A percentile compares a stretch with the other conserved stretches of the same genome.
These are phyloP conservation scores for Phytophthora tubulina DNA, from an alignment of 352 stramenopile species.

Conservation along the genomic window DNA sequence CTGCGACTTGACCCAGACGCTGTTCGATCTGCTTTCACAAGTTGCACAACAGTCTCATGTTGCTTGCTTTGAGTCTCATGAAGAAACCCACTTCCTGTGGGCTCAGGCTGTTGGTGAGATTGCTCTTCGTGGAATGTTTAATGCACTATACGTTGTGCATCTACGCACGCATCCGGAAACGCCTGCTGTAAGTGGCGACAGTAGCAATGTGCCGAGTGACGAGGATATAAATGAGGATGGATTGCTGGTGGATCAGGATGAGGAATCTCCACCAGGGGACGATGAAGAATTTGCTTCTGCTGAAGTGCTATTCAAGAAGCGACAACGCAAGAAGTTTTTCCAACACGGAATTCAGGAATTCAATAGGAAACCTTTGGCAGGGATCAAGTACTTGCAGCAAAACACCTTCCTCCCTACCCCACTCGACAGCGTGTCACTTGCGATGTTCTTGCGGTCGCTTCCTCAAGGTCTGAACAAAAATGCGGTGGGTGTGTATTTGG, in stretches of 20 bases:
- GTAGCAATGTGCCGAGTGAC: slow-evolving; percentile 35
- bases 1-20: slow-evolving; percentile 89
- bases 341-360: slow-evolving; percentile 93
- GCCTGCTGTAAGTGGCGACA: slow-evolving; percentile 15
- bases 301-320: slow-evolving; percentile 64
- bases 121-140: slow-evolving; percentile 75
- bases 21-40: slow-evolving; percentile 96
- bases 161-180: slow-evolving; percentile 54
- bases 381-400: slow-evolving; percentile 88
- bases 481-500: slow-evolving; percentile 86
- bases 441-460: slow-evolving; percentile 85
- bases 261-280: slow-evolving; percentile 10
- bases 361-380: slow-evolving; percentile 94
- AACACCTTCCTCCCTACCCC: slow-evolving; percentile 81
- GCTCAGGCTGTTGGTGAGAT: slow-evolving; percentile 74
- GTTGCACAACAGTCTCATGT: slow-evolving; percentile 70
- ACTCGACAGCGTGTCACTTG: slow-evolving; percentile 83
- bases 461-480: slow-evolving; percentile 87
- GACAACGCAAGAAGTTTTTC: slow-evolving; percentile 85
- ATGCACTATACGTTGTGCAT: slow-evolving; percentile 81
- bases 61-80: slow-evolving; percentile 76
- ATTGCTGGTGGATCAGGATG: slow-evolving; percentile 42
- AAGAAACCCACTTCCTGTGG: slow-evolving; percentile 79
- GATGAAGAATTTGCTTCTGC: slow-evolving; percentile 49
- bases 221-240: slow-evolving; percentile 46